phyloP scores from a whole-genome alignment of 768 basidiomycete species.

The Pleurotus sapidus region DNA sequence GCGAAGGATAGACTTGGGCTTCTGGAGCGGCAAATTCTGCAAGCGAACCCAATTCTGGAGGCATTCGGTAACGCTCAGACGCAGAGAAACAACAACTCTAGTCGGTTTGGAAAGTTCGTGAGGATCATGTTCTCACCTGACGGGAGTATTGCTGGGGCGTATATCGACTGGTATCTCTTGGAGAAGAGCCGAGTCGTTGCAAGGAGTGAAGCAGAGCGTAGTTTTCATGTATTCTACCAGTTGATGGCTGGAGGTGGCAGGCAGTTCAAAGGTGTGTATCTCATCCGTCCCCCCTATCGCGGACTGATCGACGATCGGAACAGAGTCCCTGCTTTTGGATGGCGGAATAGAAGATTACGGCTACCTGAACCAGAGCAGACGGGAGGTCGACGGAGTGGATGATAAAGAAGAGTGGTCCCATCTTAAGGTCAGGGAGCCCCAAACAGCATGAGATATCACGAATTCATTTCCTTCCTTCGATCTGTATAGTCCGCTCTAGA shows the following conservation, averaged over 20 bases:
- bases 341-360: conserved; percentile 80
- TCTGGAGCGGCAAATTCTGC: conserved; percentile 93
- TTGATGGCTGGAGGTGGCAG: conserved; percentile 72
- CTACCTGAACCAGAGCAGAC: conserved; percentile 85
- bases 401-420: conserved; percentile 86
- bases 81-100: conserved; percentile 97
- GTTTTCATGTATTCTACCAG: conserved; percentile 98
- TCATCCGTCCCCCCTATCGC: not conserved
- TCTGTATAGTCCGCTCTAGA: conserved; percentile 69
- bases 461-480: not conserved
- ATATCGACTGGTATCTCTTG: conserved; percentile 97
- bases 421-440: conserved; percentile 52
- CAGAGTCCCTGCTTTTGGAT: conserved; percentile 73
- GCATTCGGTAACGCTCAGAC: conserved; percentile 99
- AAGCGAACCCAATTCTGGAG: conserved; percentile 96
- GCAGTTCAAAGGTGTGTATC: conserved; percentile 58
- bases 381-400: conserved; percentile 94
- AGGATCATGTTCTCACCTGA: conserved; percentile 90
- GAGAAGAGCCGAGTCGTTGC: conserved; percentile 96
- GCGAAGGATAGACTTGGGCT: conserved; percentile 80
- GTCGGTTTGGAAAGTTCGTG: conserved; percentile 98
- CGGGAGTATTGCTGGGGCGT: conserved; percentile 95
- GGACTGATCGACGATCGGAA: conserved; percentile 2
- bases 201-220: conserved; percentile 84
- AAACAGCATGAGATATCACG: not conserved